phyloP scores from a whole-genome alignment of 371 early-diverging fungal genomes.

The Racocetra persica region DNA sequence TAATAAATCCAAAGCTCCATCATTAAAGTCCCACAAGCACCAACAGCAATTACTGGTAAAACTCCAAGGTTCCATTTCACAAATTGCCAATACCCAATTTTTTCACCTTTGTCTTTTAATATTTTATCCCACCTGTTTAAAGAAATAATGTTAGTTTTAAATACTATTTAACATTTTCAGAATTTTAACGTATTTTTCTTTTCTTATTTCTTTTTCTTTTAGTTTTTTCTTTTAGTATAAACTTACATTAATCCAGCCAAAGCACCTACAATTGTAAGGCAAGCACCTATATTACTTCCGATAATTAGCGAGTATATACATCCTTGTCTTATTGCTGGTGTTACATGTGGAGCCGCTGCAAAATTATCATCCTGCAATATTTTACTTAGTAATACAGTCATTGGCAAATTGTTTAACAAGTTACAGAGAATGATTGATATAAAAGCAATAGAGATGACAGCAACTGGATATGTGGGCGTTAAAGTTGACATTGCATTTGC shows the following conservation, averaged over 20 bases:
- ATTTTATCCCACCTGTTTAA: conserved; percentile 61
- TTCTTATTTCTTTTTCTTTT: too few relatives aligned
- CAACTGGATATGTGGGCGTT: conserved; percentile 61
- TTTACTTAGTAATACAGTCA: conserved; percentile 82
- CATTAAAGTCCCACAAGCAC: conserved; percentile 58
- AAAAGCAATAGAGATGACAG: conserved; percentile 69
- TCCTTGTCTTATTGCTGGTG: conserved; percentile 56
- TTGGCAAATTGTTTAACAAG: conserved; percentile 83
- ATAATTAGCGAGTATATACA: conserved; percentile 67
- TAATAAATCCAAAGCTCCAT: conserved; percentile 59
- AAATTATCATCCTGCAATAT: conserved; percentile 75
- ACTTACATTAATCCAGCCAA: conserved; percentile 83
- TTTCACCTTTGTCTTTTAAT: conserved; percentile 62
- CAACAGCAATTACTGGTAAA: conserved; percentile 64
- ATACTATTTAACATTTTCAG: conserved; percentile 2
- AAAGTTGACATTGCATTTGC: conserved; percentile 64
- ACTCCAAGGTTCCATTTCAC: conserved; percentile 68
- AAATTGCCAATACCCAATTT: conserved; percentile 65
- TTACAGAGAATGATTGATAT: conserved; percentile 76
- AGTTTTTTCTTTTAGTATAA: too few relatives aligned
- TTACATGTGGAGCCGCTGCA: conserved; percentile 51
- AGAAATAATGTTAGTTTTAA: neutral
- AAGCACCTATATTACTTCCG: conserved; percentile 84
- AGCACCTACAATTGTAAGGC: conserved; percentile 74
- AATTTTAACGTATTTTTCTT: too few relatives aligned